Evolutionary conservation across 2,329 filamentous ascomycete species (phyloP).

Genomic region (Fusarium sacchari): DNA sequence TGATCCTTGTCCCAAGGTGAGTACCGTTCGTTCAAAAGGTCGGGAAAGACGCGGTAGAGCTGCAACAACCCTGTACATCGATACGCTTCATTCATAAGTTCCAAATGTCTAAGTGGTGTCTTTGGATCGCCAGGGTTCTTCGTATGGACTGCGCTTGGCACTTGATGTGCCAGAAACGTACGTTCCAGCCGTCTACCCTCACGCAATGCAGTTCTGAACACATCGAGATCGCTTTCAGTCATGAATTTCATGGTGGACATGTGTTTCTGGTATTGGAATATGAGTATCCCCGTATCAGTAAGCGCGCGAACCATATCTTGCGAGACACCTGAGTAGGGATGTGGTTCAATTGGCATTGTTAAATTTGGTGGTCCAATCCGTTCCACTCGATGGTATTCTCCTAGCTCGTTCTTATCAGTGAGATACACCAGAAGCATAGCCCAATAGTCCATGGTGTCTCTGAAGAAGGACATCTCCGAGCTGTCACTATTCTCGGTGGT

Average conservation of each 20-base stretch:
- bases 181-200: neutral
- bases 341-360: neutral
- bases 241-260: slow-evolving; percentile 2
- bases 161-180: neutral
- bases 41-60: slow-evolving; percentile 2
- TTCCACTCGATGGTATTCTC: neutral
- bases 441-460: slow-evolving; percentile 7
- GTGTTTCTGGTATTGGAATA: neutral
- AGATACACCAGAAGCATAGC: slow-evolving; percentile 2
- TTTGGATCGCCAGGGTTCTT: neutral
- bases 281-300: neutral
- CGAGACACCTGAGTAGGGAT: neutral
- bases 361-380: neutral
- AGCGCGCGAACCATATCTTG: neutral
- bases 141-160: neutral
- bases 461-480: neutral
- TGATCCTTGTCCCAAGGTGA: neutral
- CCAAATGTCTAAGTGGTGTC: neutral
- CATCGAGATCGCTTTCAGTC: neutral
- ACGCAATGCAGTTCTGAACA: neutral
- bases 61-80: neutral
- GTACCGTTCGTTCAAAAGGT: neutral
- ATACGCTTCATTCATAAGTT: slow-evolving; percentile 6
- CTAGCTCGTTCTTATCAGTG: neutral
- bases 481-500: neutral